A percentile compares a stretch with the other conserved stretches of the same genome.
These are phyloP conservation scores for Saturnispora dispora DNA, from an alignment of 805 yeast genomes.

Conservation along the genomic window DNA sequence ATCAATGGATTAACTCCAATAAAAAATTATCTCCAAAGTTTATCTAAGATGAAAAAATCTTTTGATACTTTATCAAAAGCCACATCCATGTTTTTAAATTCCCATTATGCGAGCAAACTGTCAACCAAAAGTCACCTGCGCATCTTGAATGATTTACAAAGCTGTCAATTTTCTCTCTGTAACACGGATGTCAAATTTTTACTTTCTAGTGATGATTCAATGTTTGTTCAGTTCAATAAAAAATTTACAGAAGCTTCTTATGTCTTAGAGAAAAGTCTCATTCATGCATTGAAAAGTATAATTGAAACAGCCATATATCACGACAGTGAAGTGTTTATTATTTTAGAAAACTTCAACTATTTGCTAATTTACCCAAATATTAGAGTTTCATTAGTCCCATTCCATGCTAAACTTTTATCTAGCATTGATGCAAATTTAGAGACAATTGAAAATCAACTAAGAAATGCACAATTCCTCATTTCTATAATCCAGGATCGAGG, in stretches of 20 bases:
- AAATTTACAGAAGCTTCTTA: neutral
- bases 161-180: neutral
- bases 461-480: neutral
- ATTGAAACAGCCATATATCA: conserved; percentile 1
- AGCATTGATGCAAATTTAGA: conserved; percentile 41
- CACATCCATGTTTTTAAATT: neutral
- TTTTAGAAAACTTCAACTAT: conserved; percentile 40
- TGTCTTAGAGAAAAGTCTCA: neutral
- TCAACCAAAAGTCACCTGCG: neutral
- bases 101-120: neutral
- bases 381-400: conserved; percentile 50
- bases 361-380: conserved; percentile 45
- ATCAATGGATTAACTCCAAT: conserved; percentile 34
- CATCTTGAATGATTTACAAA: conserved; percentile 1
- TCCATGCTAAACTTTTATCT: conserved; percentile 42
- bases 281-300: neutral
- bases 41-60: neutral
- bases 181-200: neutral
- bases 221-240: neutral
- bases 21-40: neutral
- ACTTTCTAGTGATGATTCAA: neutral
- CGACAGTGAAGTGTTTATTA: conserved; percentile 36
- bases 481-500: conserved; percentile 26
- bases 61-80: neutral
- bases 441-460: conserved; percentile 31